Conservation (phyloP, 257 asterid genomes). For the Gentiana macrophylla region DNA sequence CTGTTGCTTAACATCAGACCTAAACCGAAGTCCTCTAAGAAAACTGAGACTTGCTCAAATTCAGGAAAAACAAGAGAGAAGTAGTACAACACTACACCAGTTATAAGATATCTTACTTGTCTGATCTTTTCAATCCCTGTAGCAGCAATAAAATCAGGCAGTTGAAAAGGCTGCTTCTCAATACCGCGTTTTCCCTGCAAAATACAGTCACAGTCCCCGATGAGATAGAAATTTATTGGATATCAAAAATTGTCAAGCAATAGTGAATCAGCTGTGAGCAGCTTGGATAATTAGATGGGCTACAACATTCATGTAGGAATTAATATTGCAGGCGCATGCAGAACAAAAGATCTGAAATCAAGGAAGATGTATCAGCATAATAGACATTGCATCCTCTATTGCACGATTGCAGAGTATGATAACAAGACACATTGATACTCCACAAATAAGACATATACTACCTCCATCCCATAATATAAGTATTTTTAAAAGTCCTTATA, state of each 20-base stretch:
- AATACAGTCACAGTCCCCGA: slow-evolving; percentile 19
- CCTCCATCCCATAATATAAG: slow-evolving; percentile 1
- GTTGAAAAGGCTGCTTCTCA: slow-evolving; percentile 91
- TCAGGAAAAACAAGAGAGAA: no score
- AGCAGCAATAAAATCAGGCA: slow-evolving; percentile 97
- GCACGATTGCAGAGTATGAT: no score
- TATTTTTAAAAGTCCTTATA: no score
- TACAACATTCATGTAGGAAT: background rate
- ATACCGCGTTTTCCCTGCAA: slow-evolving; percentile 98
- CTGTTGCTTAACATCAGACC: no score
- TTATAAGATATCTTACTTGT: slow-evolving; percentile 46
- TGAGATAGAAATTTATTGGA: slow-evolving; percentile 27
- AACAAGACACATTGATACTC: slow-evolving; percentile 4
- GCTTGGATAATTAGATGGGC: background rate
- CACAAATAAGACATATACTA: slow-evolving; percentile 2
- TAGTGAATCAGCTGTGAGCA: background rate
- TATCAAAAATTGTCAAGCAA: background rate
- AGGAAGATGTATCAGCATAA: background rate
- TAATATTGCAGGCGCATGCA: slow-evolving; percentile 5
- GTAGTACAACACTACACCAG: background rate
- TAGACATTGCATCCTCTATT: no score
- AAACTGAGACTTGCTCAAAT: no score
- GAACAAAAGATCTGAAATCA: slow-evolving; percentile 6
- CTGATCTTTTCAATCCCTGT: slow-evolving; percentile 99
- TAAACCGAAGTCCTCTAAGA: no score